Evolutionary conservation across 441 rosid genomes (phyloP).

Genomic region (Gossypium gossypioides): DNA sequence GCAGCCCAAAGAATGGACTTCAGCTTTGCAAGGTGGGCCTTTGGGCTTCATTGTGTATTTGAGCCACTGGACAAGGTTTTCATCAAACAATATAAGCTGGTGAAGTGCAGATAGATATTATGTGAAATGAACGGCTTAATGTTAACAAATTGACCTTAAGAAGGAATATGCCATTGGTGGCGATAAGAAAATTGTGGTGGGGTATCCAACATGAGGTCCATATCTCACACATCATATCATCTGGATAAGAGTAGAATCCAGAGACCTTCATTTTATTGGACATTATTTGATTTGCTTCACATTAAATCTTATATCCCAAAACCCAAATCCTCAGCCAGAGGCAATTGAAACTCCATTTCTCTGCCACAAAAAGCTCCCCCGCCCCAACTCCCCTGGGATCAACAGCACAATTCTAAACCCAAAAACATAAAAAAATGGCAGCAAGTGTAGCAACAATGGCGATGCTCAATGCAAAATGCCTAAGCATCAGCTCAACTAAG

Average conservation of each 20-base stretch:
- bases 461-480: slow-evolving; percentile 45
- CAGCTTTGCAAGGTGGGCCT: background rate
- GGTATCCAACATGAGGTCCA: slow-evolving; percentile 31
- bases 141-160: background rate
- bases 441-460: slow-evolving; percentile 63
- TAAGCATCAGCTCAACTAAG: slow-evolving; percentile 29
- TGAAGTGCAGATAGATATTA: background rate
- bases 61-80: background rate
- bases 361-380: slow-evolving; percentile 5
- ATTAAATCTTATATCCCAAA: slow-evolving; percentile 19
- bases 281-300: slow-evolving; percentile 20
- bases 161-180: background rate
- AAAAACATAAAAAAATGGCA: slow-evolving; percentile 35
- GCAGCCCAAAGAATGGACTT: background rate
- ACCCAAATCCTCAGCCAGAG: background rate
- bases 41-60: background rate
- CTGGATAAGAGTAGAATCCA: slow-evolving; percentile 64
- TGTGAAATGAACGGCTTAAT: background rate
- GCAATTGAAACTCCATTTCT: slow-evolving; percentile 12
- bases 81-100: background rate
- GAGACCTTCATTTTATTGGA: slow-evolving; percentile 35
- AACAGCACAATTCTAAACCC: background rate
- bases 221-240: slow-evolving; percentile 25
- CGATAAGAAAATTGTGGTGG: slow-evolving; percentile 6
- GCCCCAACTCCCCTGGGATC: slow-evolving; percentile 7